Conservation (phyloP, 345 rosid genomes). For the Corchorus olitorius region DNA sequence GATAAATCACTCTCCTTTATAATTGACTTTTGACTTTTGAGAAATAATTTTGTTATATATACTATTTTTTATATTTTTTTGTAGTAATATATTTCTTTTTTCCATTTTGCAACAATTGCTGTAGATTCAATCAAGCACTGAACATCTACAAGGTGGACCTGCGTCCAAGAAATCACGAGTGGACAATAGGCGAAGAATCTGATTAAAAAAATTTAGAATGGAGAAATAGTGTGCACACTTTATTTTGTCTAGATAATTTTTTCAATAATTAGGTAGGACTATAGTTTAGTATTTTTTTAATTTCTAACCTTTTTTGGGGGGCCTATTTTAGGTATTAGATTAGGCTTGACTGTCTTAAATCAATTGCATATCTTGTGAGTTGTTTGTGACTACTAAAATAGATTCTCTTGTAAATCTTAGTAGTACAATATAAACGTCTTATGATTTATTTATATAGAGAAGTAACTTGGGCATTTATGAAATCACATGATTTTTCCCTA, state of each 20-base stretch:
- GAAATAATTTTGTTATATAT: background rate
- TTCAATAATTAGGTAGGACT: too few species aligned
- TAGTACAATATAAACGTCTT: too few species aligned
- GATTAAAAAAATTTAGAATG: conserved; percentile 12
- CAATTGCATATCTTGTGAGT: too few species aligned
- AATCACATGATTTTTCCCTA: background rate
- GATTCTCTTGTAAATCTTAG: too few species aligned
- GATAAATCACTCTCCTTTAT: conserved; percentile 17
- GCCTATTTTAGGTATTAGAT: too few species aligned
- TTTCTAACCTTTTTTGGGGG: too few species aligned
- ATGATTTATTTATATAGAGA: background rate
- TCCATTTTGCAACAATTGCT: conserved; percentile 9
- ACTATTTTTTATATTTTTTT: background rate
- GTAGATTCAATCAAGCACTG: conserved; percentile 64
- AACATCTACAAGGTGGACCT: conserved; percentile 45
- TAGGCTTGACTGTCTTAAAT: too few species aligned
- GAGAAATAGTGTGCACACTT: background rate
- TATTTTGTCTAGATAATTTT: too few species aligned
- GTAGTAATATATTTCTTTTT: background rate
- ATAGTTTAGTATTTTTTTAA: too few species aligned
- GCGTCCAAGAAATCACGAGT: conserved; percentile 56
- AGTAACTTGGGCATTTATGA: background rate
- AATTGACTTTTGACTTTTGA: background rate
- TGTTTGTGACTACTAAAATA: too few species aligned
- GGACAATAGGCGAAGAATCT: conserved; percentile 82